Conservation (phyloP, 345 rosid species). For the Populus davidiana region DNA sequence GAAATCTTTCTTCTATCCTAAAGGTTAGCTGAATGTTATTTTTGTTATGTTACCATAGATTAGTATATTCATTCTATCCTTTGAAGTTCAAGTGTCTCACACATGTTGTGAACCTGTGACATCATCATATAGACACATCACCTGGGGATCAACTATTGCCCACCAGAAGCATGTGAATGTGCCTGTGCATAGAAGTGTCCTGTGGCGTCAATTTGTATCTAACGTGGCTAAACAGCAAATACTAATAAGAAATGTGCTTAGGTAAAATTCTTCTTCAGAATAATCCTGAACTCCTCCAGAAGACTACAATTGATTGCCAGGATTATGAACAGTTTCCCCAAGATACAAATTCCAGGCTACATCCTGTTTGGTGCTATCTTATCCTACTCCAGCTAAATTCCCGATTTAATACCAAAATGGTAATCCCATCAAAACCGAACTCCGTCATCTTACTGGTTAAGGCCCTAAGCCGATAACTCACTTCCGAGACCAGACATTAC, state of each 20-base stretch:
- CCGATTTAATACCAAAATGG: neutral
- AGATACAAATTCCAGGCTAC: neutral
- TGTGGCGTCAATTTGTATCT: neutral
- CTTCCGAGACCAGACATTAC: neutral
- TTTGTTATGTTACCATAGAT: neutral
- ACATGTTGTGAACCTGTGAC: neutral
- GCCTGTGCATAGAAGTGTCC: neutral
- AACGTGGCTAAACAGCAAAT: neutral
- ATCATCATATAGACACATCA: neutral
- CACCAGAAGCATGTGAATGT: neutral
- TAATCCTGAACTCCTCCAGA: neutral
- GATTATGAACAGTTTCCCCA: neutral
- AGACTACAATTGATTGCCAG: neutral
- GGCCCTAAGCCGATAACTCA: neutral
- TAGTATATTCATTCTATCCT: neutral
- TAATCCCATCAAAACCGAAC: neutral
- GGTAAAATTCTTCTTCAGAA: conserved; percentile 1
- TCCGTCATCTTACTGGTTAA: neutral
- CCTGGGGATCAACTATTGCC: neutral
- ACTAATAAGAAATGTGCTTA: neutral
- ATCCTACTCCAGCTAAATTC: neutral
- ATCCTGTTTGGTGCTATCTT: neutral
- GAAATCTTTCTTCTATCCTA: neutral
- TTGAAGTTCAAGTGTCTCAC: neutral
- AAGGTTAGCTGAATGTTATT: neutral